Evolutionary conservation across 805 yeast genomes (phyloP).

Genomic region (Candida pini): DNA sequence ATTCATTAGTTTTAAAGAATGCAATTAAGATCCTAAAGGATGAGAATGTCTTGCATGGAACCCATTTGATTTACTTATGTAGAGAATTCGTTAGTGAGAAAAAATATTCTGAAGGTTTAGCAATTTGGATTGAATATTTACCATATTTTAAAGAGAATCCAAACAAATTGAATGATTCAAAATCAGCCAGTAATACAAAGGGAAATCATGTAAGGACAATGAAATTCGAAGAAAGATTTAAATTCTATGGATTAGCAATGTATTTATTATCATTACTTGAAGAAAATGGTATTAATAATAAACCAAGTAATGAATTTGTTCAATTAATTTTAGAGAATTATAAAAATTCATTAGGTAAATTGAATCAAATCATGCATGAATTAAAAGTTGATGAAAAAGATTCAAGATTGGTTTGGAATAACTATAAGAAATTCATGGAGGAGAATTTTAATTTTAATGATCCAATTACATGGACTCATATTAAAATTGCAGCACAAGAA

Average conservation of each 20-base stretch:
- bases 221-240: not conserved
- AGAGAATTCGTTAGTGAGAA: conserved; percentile 17
- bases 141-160: conserved; percentile 22
- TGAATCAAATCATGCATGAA: not conserved
- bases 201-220: not conserved
- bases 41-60: conserved; percentile 17
- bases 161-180: conserved; percentile 3
- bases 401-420: conserved; percentile 3
- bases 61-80: conserved; percentile 24
- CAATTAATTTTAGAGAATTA: conserved; percentile 1
- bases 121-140: conserved; percentile 23
- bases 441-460: conserved; percentile 19
- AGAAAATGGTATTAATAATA: conserved; percentile 7
- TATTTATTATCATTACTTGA: conserved; percentile 17
- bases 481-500: conserved; percentile 12
- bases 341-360: not conserved
- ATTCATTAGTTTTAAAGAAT: conserved; percentile 18
- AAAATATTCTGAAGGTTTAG: conserved; percentile 22
- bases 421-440: conserved; percentile 4
- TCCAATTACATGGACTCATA: conserved; percentile 7
- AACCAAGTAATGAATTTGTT: conserved; percentile 18
- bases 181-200: conserved; percentile 1
- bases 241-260: conserved; percentile 6
- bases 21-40: conserved; percentile 15
- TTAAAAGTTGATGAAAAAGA: not conserved